Evolutionary conservation across 2,329 filamentous ascomycete genomes (phyloP).

Genomic region (Penicillium sp.): DNA sequence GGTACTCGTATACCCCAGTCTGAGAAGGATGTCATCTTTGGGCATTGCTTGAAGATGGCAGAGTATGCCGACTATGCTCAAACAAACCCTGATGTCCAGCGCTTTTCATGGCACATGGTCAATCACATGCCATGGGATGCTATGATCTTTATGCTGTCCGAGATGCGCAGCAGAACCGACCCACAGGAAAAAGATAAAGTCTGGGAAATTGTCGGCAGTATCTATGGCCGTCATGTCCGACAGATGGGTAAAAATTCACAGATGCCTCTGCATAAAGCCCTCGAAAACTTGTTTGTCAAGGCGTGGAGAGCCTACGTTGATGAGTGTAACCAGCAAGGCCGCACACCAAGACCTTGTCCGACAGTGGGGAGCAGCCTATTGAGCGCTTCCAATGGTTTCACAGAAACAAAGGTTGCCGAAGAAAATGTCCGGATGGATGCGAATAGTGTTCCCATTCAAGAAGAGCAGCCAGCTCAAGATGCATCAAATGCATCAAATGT

Average conservation of each 20-base stretch:
- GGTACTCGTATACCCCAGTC: slow-evolving; percentile 22
- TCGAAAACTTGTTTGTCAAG: slow-evolving; percentile 37
- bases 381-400: slow-evolving; percentile 10
- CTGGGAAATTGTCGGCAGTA: slow-evolving; percentile 55
- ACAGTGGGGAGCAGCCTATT: slow-evolving; percentile 26
- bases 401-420: neutral
- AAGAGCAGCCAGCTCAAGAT: slow-evolving; percentile 13
- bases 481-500: neutral
- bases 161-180: slow-evolving; percentile 46
- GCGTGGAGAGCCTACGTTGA: slow-evolving; percentile 35
- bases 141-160: slow-evolving; percentile 57
- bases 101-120: slow-evolving; percentile 56
- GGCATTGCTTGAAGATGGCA: slow-evolving; percentile 44
- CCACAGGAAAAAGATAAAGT: slow-evolving; percentile 46
- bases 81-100: slow-evolving; percentile 46
- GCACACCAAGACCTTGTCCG: slow-evolving; percentile 30
- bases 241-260: slow-evolving; percentile 24
- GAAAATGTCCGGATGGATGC: neutral
- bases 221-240: slow-evolving; percentile 50
- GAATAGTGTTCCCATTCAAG: slow-evolving; percentile 3
- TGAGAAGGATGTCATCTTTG: slow-evolving; percentile 38
- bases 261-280: slow-evolving; percentile 32
- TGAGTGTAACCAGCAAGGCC: slow-evolving; percentile 30
- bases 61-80: slow-evolving; percentile 34
- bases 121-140: slow-evolving; percentile 60